phyloP scores from a whole-genome alignment of 2,329 filamentous ascomycete species.

The Orbilia brochopaga region DNA sequence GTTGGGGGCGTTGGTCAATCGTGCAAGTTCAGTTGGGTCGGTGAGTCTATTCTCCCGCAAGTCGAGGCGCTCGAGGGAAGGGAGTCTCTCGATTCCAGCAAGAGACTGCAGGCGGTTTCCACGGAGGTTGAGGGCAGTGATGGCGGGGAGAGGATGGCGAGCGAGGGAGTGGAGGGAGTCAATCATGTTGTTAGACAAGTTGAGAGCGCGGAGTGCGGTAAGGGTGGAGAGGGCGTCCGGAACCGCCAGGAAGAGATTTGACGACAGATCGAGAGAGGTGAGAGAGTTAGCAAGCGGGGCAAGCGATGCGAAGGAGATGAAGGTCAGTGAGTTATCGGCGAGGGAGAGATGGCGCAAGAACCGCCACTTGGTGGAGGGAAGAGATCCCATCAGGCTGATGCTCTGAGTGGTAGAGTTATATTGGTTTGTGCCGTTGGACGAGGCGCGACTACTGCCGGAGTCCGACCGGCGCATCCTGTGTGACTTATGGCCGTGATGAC shows the following conservation, averaged over 20 bases:
- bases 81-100: constrained; percentile 85
- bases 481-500: constrained; percentile 65
- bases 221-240: constrained; percentile 87
- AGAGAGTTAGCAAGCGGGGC: constrained; percentile 83
- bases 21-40: constrained; percentile 89
- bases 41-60: constrained; percentile 86
- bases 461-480: constrained; percentile 83
- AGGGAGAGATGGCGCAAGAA: constrained; percentile 91
- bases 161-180: constrained; percentile 86
- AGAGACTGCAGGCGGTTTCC: constrained; percentile 86
- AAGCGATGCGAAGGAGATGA: constrained; percentile 76
- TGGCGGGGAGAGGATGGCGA: constrained; percentile 85
- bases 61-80: constrained; percentile 87
- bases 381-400: constrained; percentile 63
- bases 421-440: constrained; percentile 51
- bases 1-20: constrained; percentile 87
- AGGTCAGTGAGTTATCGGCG: constrained; percentile 86
- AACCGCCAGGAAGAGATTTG: constrained; percentile 91
- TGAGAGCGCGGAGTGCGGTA: constrained; percentile 86
- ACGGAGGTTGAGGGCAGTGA: constrained; percentile 88
- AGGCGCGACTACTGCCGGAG: constrained; percentile 89
- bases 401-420: constrained; percentile 50
- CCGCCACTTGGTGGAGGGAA: constrained; percentile 90
- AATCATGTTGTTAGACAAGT: constrained; percentile 97
- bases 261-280: constrained; percentile 88